Evolutionary conservation across 768 basidiomycete genomes (phyloP), one percentile per base, ranked within the genome.

Genomic region (Neoboletus brunneissimus): DNA sequence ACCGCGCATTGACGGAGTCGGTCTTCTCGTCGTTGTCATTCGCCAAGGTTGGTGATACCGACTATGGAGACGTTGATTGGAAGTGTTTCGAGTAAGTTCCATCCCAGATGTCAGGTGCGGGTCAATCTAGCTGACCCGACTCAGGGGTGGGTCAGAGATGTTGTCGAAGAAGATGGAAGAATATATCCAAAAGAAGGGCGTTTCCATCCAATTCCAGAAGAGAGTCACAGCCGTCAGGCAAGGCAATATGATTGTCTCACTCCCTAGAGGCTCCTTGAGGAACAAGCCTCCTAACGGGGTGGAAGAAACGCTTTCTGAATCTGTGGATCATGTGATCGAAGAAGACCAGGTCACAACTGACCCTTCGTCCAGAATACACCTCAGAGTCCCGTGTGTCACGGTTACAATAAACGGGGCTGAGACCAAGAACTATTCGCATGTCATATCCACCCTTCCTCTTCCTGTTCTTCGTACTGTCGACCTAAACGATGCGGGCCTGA

Each of bases 391-490:
- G 0, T 43, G 44, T 15, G 53, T 66, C 31, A 38, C 41, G 7
- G 61, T 67, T 9, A 48, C 50, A 23, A 50, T 57, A 1, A 41
- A 54, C 12, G 64, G 59, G 6, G 42, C 40, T 0, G 53, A 58
- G 18, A 42, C 34, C 7, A 55, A 42, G 32, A 42, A 62, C 20
- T 80, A 73, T 56, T 66, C 69, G 1, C 74, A 80, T 37, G 77
- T 79, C 60, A 73, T 80, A 54, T 73, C 70, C 34, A 78, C 78
- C 2, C 63, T 76, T n/a, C 70, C 79, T 10, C 64, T 80, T 6
- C 54, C 68, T 16, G 64, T 68, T 46, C 70, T 80, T 40, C 69
- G 70, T 40, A 68, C 65, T 13, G 60, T 80, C 48, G 67, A 79
- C 59, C 60, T 54, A 58, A 63, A 62, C 65, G 56, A 22, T 52